phyloP scores from a whole-genome alignment of 1,284 basidiomycete genomes.

The Hemileia vastatrix region DNA sequence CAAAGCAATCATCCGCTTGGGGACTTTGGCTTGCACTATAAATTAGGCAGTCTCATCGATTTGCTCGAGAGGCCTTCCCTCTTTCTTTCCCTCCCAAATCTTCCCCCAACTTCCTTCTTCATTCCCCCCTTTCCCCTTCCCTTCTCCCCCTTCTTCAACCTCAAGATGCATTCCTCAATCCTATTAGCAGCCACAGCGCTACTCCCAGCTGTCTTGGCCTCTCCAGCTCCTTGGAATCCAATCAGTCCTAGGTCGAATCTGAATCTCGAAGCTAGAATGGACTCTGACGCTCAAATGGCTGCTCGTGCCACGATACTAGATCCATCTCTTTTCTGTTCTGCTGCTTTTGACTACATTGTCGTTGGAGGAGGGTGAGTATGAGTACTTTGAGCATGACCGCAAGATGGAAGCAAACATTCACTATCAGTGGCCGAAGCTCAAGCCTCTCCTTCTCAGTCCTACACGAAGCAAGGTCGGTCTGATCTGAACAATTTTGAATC shows the following conservation, averaged over 20 bases:
- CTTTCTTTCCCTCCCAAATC: too few species aligned
- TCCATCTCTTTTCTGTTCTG: neutral
- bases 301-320: neutral
- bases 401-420: neutral
- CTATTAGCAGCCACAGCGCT: neutral
- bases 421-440: neutral
- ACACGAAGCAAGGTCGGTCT: too few species aligned
- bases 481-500: too few species aligned
- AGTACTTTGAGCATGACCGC: neutral
- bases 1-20: too few species aligned
- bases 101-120: too few species aligned
- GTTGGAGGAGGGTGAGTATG: constrained; percentile 8
- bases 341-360: constrained; percentile 14
- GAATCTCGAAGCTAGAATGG: neutral
- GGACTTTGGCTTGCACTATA: too few species aligned
- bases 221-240: neutral
- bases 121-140: too few species aligned
- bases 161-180: neutral
- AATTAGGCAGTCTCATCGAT: too few species aligned
- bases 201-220: neutral
- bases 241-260: neutral
- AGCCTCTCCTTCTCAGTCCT: neutral
- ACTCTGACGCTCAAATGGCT: neutral
- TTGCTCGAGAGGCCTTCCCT: too few species aligned
- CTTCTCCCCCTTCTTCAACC: neutral